Base-by-base conservation (phyloP, 176 grass and related monocot genomes). In the Poa annua region DNA sequence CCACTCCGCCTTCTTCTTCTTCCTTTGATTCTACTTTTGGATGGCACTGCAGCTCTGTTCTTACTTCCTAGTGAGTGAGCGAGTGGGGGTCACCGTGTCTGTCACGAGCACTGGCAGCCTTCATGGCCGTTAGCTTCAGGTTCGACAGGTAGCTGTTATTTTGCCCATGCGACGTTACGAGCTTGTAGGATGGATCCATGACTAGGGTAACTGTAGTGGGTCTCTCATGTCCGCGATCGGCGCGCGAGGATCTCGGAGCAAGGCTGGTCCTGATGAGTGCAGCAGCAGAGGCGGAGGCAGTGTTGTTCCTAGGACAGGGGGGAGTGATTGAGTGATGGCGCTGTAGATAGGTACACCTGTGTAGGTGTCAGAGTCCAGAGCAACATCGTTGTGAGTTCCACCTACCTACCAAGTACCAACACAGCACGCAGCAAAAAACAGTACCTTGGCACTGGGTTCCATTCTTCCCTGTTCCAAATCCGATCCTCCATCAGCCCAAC, bases 71-170 rank as follows among this genome's bases (percentile, higher is more conserved):
- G 42, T 45, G 42, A 47, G 29, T 29, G 29, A 45, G 42, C 11
- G 42, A 47, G 29, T 29, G 29, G 29, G 44, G 44, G 44, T 47
- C 44, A 11, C 42, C 42, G 42, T 47, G 44, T 47, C 12, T 49
- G 56, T 76, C 62, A 35, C 22, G 41, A 51, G 80, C 52, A 83
- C 11, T 13, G 61, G 63, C 15, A 0, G 62, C 41, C 63, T 52
- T 78, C 53, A 77, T 63, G 86, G 63, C 11, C 1, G 86, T 62
- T 83, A 77, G 73, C 51, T 50, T 66, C 77, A 80, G 61, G 44
- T 4, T 68, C 63, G 29, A 63, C 44, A 55, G 54, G 44, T 53
- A 13, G 22, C 6, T 29, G 64, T 16, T 32, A 6, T 32, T 7
- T 32, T 7, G 1, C 59, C 60, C 60, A 4, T 63, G 25, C 60